phyloP scores from a whole-genome alignment of 129 eudicot species.

The Heracleum sosnowskyi region DNA sequence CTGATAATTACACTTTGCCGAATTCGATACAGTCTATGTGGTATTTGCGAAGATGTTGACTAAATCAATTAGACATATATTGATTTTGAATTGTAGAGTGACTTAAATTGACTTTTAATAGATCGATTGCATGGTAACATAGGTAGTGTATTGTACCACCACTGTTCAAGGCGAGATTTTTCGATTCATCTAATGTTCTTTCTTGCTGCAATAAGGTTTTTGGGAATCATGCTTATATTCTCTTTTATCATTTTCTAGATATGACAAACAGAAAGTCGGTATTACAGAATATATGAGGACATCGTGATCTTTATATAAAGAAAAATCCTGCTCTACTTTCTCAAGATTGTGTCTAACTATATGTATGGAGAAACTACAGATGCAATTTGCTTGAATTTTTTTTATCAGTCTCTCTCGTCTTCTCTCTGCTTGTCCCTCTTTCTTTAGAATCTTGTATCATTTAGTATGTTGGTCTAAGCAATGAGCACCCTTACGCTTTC shows the following conservation, averaged over 20 bases:
- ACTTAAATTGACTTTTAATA: background rate
- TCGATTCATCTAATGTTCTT: background rate
- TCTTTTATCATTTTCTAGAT: background rate
- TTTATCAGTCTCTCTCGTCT: background rate
- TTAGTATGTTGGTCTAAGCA: background rate
- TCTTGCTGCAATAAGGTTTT: background rate
- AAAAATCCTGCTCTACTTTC: background rate
- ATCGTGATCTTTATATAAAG: background rate
- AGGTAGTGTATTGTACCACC: background rate
- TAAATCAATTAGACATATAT: background rate
- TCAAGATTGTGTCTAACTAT: background rate
- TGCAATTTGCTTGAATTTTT: background rate
- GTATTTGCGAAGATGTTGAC: background rate
- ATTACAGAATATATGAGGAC: background rate
- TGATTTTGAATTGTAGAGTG: background rate
- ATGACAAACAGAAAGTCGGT: background rate
- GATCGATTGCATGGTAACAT: background rate
- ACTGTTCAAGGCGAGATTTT: background rate
- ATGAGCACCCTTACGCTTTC: background rate
- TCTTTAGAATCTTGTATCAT: background rate
- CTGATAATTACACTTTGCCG: background rate
- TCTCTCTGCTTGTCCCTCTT: background rate
- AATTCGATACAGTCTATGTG: background rate
- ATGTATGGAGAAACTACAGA: background rate
- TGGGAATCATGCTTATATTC: background rate